Evolutionary conservation across 163 green algal genomes (phyloP), one percentile per base, ranked within the genome.

Genomic region (Botryococcus braunii): DNA sequence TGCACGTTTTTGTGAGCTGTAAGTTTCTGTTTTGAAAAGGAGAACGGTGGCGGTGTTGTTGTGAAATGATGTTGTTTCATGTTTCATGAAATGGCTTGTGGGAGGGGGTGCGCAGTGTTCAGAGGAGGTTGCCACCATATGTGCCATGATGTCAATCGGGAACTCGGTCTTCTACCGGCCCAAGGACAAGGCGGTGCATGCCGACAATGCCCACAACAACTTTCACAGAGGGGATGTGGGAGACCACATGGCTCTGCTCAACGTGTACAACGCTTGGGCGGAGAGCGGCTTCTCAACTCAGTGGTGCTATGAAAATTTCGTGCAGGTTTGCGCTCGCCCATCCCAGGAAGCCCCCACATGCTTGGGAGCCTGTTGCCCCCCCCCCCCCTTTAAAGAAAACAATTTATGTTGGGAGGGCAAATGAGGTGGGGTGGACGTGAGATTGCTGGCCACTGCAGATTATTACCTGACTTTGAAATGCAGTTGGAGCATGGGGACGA

Each of bases 221-320:
- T 99, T 97, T 72, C 77, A 92, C 61, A 70, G 77, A 8, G 91
- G 91, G 38, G 86, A 91, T 65, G 85, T 84, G 0, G 92, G 93
- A 36, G 93, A 98, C 82, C 93, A 98, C 79, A 84, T 97, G 31
- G 86, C 88, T 62, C 85, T 98, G 69, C 60, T 98, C 35, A 86
- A 91, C 65, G 84, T 92, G 34, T 96, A 86, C 78, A 89, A 91
- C 66, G 71, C 62, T 60, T 98, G 93, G 93, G 83, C 81, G 2
- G 92, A 97, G 72, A n/a, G 21, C 17, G 83, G 87, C 72, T 97
- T 95, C 77, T 84, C 76, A 49, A 82, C 79, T 1, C 90, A 96
- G 73, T 98, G 82, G 80, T 98, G 93, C 86, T 95, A 85, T 60
- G 92, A 98, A 68, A 97, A 97, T 79, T 98, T 93, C 73, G 91